phyloP scores from a whole-genome alignment of 2,329 filamentous ascomycete genomes.

The Anisogramma anomala region DNA sequence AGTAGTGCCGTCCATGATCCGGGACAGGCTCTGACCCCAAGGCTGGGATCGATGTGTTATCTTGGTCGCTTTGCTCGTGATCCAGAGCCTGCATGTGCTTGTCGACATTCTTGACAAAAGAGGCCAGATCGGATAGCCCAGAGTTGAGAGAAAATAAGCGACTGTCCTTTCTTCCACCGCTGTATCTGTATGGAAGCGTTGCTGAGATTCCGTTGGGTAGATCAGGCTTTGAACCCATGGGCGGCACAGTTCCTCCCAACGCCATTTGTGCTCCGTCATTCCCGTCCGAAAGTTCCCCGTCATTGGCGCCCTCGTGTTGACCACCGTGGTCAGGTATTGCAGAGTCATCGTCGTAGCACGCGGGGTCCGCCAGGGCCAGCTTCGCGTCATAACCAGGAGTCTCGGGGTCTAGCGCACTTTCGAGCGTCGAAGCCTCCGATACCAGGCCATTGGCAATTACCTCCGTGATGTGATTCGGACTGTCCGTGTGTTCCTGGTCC shows the following conservation, averaged over 20 bases:
- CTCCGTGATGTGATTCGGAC: neutral
- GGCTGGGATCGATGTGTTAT: neutral
- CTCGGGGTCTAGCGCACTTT: neutral
- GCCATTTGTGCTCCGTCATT: neutral
- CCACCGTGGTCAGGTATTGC: too few relatives aligned
- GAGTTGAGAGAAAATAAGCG: constrained; percentile 17
- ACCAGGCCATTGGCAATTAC: neutral
- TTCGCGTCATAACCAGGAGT: neutral
- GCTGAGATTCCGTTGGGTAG: neutral
- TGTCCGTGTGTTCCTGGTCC: neutral
- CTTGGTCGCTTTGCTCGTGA: neutral
- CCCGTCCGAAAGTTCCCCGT: neutral
- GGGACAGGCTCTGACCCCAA: neutral
- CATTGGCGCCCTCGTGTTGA: neutral
- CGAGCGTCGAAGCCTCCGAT: neutral
- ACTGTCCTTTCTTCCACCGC: constrained; percentile 10
- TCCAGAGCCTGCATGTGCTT: constrained; percentile 8
- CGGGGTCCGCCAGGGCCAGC: neutral
- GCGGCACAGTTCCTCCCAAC: neutral
- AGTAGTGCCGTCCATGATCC: neutral
- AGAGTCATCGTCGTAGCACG: neutral
- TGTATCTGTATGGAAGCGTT: neutral
- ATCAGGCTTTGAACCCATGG: neutral
- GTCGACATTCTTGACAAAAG: constrained; percentile 17
- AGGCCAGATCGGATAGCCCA: constrained; percentile 17